Conservation (phyloP, 306 rosid genomes). For the Trichosanthes truncata region DNA sequence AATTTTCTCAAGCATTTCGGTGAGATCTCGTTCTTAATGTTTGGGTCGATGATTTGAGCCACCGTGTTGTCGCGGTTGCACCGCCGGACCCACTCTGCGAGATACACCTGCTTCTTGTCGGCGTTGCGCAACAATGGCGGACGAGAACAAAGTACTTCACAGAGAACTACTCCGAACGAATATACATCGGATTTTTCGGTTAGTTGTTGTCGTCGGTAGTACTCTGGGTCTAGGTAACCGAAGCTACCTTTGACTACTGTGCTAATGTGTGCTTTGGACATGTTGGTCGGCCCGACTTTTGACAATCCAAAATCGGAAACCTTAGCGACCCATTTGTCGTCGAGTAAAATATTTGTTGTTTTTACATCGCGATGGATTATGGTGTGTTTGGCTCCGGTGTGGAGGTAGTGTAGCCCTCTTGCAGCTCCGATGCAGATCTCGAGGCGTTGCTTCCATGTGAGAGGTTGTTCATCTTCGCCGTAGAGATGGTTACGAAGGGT, state of each 20-base stretch:
- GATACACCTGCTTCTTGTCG: slow-evolving; percentile 19
- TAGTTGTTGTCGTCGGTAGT: slow-evolving; percentile 14
- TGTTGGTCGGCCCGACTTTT: slow-evolving; percentile 2
- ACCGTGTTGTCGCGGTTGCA: slow-evolving; percentile 17
- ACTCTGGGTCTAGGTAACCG: slow-evolving; percentile 26
- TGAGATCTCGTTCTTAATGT: background rate
- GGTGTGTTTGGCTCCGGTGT: slow-evolving; percentile 7
- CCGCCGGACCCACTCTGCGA: slow-evolving; percentile 25
- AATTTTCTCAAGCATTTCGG: background rate
- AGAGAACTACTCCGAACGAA: slow-evolving; percentile 44
- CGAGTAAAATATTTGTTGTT: slow-evolving; percentile 25
- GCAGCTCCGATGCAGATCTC: slow-evolving; percentile 11
- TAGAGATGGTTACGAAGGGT: slow-evolving; percentile 16
- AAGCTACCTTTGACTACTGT: slow-evolving; percentile 20
- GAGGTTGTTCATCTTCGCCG: slow-evolving; percentile 4
- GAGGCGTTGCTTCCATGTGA: background rate
- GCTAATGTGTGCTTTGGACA: slow-evolving; percentile 16
- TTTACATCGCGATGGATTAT: slow-evolving; percentile 50
- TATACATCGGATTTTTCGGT: slow-evolving; percentile 49
- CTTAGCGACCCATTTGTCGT: slow-evolving; percentile 33
- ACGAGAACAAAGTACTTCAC: slow-evolving; percentile 38
- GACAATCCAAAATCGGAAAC: slow-evolving; percentile 43
- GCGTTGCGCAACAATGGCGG: slow-evolving; percentile 7
- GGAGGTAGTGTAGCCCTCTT: slow-evolving; percentile 27
- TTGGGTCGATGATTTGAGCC: background rate